Evolutionary conservation across 768 basidiomycete genomes (phyloP).

Genomic region (Xerocomus spinulosus): DNA sequence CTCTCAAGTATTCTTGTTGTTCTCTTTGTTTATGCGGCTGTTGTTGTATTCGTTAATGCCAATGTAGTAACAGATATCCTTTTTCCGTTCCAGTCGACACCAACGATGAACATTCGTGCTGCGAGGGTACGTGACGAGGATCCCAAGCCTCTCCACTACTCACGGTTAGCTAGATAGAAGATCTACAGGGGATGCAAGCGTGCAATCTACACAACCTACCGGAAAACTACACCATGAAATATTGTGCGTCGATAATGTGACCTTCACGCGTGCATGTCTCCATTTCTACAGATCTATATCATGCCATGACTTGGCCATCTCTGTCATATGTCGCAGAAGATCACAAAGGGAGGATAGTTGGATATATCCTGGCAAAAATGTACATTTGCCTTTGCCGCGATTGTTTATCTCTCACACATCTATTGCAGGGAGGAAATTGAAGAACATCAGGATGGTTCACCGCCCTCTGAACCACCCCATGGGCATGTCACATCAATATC

Average conservation of each 20-base stretch:
- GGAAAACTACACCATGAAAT: conserved; percentile 84
- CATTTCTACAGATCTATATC: conserved; percentile 73
- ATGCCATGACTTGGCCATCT: conserved; percentile 88
- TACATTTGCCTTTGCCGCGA: conserved; percentile 33
- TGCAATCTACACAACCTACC: conserved; percentile 91
- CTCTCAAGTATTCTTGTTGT: conserved; percentile 1
- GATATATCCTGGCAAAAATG: conserved; percentile 97
- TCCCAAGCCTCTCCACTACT: conserved; percentile 4
- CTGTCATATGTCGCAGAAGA: conserved; percentile 93
- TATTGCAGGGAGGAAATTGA: conserved; percentile 51
- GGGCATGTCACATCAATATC: conserved; percentile 98
- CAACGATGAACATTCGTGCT: conserved; percentile 28
- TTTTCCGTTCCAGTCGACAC: not conserved
- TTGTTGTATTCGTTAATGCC: conserved; percentile 19
- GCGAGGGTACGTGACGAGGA: conserved; percentile 23
- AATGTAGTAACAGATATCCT: conserved; percentile 16
- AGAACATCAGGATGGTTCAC: conserved; percentile 39
- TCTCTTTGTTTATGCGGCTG: conserved; percentile 16
- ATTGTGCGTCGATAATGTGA: conserved; percentile 44
- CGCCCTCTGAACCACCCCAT: conserved; percentile 57
- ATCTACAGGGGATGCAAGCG: conserved; percentile 90
- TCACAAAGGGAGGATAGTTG: conserved; percentile 82
- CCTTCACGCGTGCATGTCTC: not conserved
- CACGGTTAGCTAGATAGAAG: conserved; percentile 58
- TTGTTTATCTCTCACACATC: conserved; percentile 23